These are phyloP conservation scores for Ophiostoma quercus DNA, from an alignment of 2,329 filamentous ascomycete species.

Conservation along the genomic window DNA sequence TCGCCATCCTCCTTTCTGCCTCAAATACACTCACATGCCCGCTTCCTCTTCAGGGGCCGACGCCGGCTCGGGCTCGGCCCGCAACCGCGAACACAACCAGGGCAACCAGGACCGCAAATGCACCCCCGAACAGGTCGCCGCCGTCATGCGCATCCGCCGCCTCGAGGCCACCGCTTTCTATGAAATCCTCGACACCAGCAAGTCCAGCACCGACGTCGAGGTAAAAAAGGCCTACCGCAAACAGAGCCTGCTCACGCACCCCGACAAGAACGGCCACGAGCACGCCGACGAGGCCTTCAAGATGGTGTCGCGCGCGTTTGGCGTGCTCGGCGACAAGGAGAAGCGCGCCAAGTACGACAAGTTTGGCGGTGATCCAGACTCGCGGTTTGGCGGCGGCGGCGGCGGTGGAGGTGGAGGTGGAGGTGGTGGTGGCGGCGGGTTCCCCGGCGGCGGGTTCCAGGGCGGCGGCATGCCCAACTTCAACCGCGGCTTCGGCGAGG, in stretches of 20 bases:
- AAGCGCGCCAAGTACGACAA: conserved; percentile 86
- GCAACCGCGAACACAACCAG: conserved; percentile 64
- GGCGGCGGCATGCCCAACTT: conserved; percentile 45
- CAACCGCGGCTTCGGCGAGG: conserved; percentile 64
- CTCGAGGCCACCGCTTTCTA: conserved; percentile 88
- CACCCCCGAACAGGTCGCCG: conserved; percentile 85
- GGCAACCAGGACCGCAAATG: conserved; percentile 71
- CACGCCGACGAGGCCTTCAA: conserved; percentile 98
- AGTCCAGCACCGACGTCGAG: conserved; percentile 68
- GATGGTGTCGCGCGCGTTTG: conserved; percentile 91
- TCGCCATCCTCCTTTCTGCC: not conserved
- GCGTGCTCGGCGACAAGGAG: conserved; percentile 85
- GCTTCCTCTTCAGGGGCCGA: conserved; percentile 53
- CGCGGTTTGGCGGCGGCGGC: conserved; percentile 62
- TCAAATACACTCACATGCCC: conserved; percentile 28
- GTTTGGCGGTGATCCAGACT: conserved; percentile 89
- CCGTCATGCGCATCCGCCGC: conserved; percentile 79
- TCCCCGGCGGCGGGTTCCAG: conserved; percentile 36
- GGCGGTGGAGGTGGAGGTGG: conserved; percentile 36
- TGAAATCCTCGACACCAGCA: conserved; percentile 73
- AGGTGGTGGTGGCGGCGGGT: conserved; percentile 37
- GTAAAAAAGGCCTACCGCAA: conserved; percentile 99
- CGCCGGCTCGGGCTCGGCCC: conserved; percentile 39
- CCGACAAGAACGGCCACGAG: conserved; percentile 96
- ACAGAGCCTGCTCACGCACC: conserved; percentile 87